phyloP scores from a whole-genome alignment of 208 protist genomes.

The Novymonas esmeraldas region DNA sequence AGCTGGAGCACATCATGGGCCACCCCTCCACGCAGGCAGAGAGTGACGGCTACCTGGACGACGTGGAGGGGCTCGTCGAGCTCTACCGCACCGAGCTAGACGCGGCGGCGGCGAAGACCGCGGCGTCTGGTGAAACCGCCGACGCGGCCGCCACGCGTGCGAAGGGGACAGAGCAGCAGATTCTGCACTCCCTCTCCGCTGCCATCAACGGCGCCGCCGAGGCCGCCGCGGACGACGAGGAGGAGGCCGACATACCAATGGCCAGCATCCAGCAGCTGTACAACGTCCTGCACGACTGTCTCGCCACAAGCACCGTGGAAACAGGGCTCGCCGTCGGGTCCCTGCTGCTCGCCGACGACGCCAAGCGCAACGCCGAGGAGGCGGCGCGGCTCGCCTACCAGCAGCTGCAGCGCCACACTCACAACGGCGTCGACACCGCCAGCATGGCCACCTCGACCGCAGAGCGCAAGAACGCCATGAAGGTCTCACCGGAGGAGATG shows the following conservation, averaged over 20 bases:
- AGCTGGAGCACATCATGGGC: constrained; percentile 80
- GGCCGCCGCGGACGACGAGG: constrained; percentile 16
- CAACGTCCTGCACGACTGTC: constrained; percentile 44
- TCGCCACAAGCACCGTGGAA: constrained; percentile 37
- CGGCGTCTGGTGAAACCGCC: constrained; percentile 5
- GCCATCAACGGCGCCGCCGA: constrained; percentile 29
- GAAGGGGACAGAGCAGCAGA: constrained; percentile 27
- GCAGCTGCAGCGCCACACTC: constrained; percentile 37
- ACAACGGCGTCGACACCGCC: constrained; percentile 28
- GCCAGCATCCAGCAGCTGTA: constrained; percentile 66
- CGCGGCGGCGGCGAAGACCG: constrained; percentile 16
- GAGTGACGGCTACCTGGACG: constrained; percentile 77
- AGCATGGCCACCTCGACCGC: constrained; percentile 44
- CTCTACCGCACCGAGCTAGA: constrained; percentile 45
- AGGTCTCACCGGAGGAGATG: constrained; percentile 85
- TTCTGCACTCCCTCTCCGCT: constrained; percentile 19
- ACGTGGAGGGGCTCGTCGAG: constrained; percentile 74
- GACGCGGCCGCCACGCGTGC: constrained; percentile 12
- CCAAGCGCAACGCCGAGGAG: constrained; percentile 53
- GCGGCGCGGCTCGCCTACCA: constrained; percentile 41
- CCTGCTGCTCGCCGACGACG: constrained; percentile 58
- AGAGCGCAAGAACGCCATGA: constrained; percentile 70
- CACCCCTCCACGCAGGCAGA: constrained; percentile 57
- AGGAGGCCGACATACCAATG: constrained; percentile 47
- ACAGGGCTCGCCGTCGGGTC: constrained; percentile 67